Evolutionary conservation across 192 early-diverging fungal genomes (phyloP), one percentile per base, ranked within the genome.

Genomic region (Irineochytrium annulatum): DNA sequence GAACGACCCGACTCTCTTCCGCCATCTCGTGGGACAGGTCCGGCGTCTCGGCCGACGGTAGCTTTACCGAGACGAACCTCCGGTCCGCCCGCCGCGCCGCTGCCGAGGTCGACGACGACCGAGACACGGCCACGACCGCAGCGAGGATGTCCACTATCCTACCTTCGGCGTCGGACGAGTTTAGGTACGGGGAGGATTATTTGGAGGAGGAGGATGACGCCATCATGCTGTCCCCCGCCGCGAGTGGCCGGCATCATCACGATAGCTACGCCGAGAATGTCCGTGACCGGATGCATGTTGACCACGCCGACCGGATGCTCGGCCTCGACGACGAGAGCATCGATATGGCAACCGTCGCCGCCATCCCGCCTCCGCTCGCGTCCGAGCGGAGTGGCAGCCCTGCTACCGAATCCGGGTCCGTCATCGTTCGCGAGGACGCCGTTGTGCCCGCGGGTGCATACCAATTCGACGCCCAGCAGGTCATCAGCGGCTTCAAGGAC

Each of bases 231-330:
- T 20, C 13, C 13, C 17, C 46, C 11, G 46, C 6, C 11, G 46
- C 13, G 46, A 49, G 11, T 49, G 17, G 13, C 11, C n/a, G n/a
- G n/a, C n/a, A n/a, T n/a, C n/a, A n/a, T n/a, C n/a, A n/a, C n/a
- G n/a, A n/a, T n/a, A n/a, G n/a, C n/a, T n/a, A n/a, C n/a, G n/a
- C n/a, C n/a, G n/a, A n/a, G n/a, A n/a, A n/a, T n/a, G n/a, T 49
- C 13, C 11, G 46, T 14, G 5, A 24, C 13, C 46, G 46, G 11
- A 49, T 49, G 46, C 46, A 49, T 22, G 6, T 20, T 24, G 46
- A 49, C 11, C 46, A 49, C 26, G 46, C 46, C 6, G 46, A 49
- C 13, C 11, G 46, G 24, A 49, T 49, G 46, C 46, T 49, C 24
- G 46, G 46, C 13, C 17, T 22, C 13, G 46, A 49, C 24, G 46